phyloP scores from a whole-genome alignment of 1,284 basidiomycete genomes.

The Rhizopogon hawkerae region DNA sequence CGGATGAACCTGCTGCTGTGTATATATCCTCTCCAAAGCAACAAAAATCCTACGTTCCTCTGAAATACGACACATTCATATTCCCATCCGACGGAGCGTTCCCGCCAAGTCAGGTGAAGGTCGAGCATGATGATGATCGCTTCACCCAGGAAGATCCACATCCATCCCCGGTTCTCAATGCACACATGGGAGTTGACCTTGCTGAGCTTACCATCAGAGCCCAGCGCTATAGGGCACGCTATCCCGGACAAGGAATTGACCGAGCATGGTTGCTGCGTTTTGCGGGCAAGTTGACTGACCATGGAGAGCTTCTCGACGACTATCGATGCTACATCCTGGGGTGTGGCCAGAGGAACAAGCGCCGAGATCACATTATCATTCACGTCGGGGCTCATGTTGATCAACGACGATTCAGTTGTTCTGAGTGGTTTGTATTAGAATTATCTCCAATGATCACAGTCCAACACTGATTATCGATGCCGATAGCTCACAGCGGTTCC shows the following conservation, averaged over 20 bases:
- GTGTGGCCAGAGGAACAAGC: slow-evolving; percentile 56
- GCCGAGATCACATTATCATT: slow-evolving; percentile 62
- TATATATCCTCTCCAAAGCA: not conserved
- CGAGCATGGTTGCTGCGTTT: slow-evolving; percentile 55
- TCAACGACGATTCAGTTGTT: slow-evolving; percentile 54
- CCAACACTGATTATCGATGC: not conserved
- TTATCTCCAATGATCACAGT: slow-evolving; percentile 2
- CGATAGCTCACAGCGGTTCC: slow-evolving; percentile 48
- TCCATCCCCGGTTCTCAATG: slow-evolving; percentile 45
- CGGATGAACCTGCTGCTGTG: not conserved
- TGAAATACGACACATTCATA: not conserved
- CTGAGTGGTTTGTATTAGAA: slow-evolving; percentile 39
- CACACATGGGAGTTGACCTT: slow-evolving; percentile 50
- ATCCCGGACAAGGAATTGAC: slow-evolving; percentile 49
- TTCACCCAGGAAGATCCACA: slow-evolving; percentile 18
- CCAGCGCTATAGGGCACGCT: slow-evolving; percentile 39
- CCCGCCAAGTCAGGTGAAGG: not conserved
- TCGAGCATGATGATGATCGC: not conserved
- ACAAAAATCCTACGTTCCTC: not conserved
- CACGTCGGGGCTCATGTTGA: slow-evolving; percentile 64
- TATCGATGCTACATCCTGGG: slow-evolving; percentile 58
- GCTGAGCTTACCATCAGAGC: slow-evolving; percentile 47
- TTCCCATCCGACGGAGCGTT: not conserved
- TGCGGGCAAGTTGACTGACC: slow-evolving; percentile 51
- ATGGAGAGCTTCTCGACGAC: slow-evolving; percentile 48